Percentiles rank a stretch among this genome's conserved stretches.
phyloP scores from a whole-genome alignment of 2,329 filamentous ascomycete genomes.

The Cryoendolithus antarcticus region DNA sequence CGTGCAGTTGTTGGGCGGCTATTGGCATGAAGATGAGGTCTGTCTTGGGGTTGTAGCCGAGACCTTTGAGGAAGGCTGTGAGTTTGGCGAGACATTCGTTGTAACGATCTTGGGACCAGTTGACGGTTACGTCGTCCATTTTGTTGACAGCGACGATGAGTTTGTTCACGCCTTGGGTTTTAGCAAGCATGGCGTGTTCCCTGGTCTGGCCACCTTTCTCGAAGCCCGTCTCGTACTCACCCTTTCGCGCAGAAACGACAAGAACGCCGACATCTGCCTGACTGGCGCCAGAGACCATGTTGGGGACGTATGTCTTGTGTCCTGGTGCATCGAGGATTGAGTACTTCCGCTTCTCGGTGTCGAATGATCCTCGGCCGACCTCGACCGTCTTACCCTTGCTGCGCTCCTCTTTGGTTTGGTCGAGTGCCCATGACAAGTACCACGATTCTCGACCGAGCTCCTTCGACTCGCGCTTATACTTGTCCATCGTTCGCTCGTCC shows the following conservation, averaged over 20 bases:
- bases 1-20: slow-evolving; percentile 71
- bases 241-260: slow-evolving; percentile 92
- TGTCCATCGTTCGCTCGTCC: slow-evolving; percentile 96
- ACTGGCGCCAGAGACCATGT: slow-evolving; percentile 71
- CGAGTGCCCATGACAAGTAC: slow-evolving; percentile 97
- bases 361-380: slow-evolving; percentile 89
- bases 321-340: slow-evolving; percentile 93
- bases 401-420: slow-evolving; percentile 92
- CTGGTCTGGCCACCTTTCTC: slow-evolving; percentile 93
- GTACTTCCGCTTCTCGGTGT: slow-evolving; percentile 92
- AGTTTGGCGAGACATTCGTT: slow-evolving; percentile 89
- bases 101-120: slow-evolving; percentile 89
- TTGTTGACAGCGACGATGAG: slow-evolving; percentile 93
- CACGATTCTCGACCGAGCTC: slow-evolving; percentile 93
- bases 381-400: slow-evolving; percentile 97
- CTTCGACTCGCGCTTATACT: slow-evolving; percentile 94
- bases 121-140: slow-evolving; percentile 95
- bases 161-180: slow-evolving; percentile 97
- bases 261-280: slow-evolving; percentile 90
- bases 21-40: slow-evolving; percentile 95
- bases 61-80: slow-evolving; percentile 72
- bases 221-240: slow-evolving; percentile 97
- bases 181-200: slow-evolving; percentile 94
- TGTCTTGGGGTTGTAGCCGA: slow-evolving; percentile 87
- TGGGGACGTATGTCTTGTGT: slow-evolving; percentile 95